These are phyloP conservation scores for Marasmius sp. DNA, from an alignment of 1,284 basidiomycete genomes.

Conservation along the genomic window DNA sequence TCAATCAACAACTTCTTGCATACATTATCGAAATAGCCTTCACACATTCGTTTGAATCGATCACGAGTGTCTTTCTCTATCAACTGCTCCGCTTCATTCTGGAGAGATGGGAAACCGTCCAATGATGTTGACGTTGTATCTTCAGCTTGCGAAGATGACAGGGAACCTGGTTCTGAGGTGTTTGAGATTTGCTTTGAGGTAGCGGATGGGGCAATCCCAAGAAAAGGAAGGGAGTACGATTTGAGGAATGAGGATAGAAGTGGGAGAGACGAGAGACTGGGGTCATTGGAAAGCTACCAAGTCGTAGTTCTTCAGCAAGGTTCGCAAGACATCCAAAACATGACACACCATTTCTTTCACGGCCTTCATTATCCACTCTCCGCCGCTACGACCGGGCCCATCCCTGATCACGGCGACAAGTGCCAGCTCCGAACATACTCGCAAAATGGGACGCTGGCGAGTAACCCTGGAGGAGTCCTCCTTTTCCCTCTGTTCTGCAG, in stretches of 20 bases:
- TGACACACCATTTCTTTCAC: slow-evolving; percentile 76
- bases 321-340: slow-evolving; percentile 5
- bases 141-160: slow-evolving; percentile 42
- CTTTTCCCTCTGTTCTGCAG: slow-evolving; percentile 87
- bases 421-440: slow-evolving; percentile 89
- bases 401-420: slow-evolving; percentile 81
- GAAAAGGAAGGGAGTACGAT: slow-evolving; percentile 77
- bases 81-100: slow-evolving; percentile 66
- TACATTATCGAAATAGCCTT: slow-evolving; percentile 90
- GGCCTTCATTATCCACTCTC: slow-evolving; percentile 83
- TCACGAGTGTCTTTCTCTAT: slow-evolving; percentile 84
- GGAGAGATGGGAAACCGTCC: slow-evolving; percentile 40
- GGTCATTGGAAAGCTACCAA: slow-evolving; percentile 81
- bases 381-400: slow-evolving; percentile 67
- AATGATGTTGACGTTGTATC: slow-evolving; percentile 24
- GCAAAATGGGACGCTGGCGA: slow-evolving; percentile 83
- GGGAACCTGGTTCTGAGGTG: slow-evolving; percentile 51
- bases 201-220: slow-evolving; percentile 64
- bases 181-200: slow-evolving; percentile 56
- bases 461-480: slow-evolving; percentile 83
- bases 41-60: slow-evolving; percentile 90
- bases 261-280: slow-evolving; percentile 81
- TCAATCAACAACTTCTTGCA: slow-evolving; percentile 90
- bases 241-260: slow-evolving; percentile 85
- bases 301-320: slow-evolving; percentile 1